Base-by-base conservation (phyloP, 768 basidiomycete genomes). In the Amyloporia xantha region DNA sequence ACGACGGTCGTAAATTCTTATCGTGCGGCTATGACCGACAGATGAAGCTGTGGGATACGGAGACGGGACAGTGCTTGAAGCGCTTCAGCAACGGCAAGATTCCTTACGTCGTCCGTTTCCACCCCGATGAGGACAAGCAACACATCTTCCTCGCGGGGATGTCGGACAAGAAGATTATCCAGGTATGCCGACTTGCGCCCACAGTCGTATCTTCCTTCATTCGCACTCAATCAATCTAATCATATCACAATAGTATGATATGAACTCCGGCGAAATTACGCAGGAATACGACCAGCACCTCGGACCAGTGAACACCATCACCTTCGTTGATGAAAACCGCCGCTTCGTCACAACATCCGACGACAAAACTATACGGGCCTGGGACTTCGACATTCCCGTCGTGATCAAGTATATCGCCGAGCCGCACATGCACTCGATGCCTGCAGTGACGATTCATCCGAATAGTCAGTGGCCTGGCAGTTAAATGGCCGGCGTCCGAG, bases 401-500 rank as follows among this genome's bases (percentile, higher is more conserved):
- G 92, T 96, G 46, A 98, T 99, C 75, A 99, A 99, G 68, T 96
- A 97, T 66, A 98, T 98, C 51, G 95, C 96, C 17, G 96, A 99
- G 66, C 96, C 96, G 3, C 84, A 92, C 62, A 98, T 99, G 96
- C 94, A 99, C 69, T 96, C 92, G 15, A 98, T 99, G 94, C 96
- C 96, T 5, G 90, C 96, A 15, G 94, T 98, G 41, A 94, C 93
- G 4, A 68, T 95, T 23, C 93, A 98, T 66, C 95, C 96, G 20
- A 94, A 83, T 48, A 87, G 95, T 97, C 64, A 49, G 92, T 81
- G 47, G 41, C 19, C 33, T 13, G 9, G 53, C 20, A 48, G 58
- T 41, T 37, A 23, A 10, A 13, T 10, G 35, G 39, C 37, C n/a
- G 28, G 15, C 4, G 24, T 36, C 6, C 23, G 25, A 13, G 17